These are phyloP conservation scores for Ustilago trichophora DNA, from an alignment of 1,284 basidiomycete species.

Conservation along the genomic window DNA sequence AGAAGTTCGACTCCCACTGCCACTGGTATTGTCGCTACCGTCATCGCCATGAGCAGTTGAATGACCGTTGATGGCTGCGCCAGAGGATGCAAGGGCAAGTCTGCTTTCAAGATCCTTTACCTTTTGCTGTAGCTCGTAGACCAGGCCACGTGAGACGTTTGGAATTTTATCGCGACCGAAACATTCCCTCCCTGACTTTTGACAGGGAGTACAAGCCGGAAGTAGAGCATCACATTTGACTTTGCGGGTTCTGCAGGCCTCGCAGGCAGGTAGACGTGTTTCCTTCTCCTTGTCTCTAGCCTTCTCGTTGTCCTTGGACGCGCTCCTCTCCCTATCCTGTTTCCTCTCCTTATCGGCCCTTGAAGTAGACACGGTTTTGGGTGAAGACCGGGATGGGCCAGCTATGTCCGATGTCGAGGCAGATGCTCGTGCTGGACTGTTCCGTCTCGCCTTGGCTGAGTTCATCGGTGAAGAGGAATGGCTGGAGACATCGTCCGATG, in stretches of 20 bases:
- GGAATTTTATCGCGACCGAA: conserved; percentile 41
- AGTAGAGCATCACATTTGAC: conserved; percentile 48
- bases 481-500: too few relatives aligned
- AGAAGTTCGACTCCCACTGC: conserved; percentile 3
- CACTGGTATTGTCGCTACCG: conserved; percentile 4
- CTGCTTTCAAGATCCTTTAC: conserved; percentile 39
- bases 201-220: conserved; percentile 43
- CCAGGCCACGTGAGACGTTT: conserved; percentile 37
- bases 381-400: conserved; percentile 7
- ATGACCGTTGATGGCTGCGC: neutral
- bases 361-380: neutral
- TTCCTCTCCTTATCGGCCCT: conserved; percentile 21
- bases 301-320: too few relatives aligned
- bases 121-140: conserved; percentile 44
- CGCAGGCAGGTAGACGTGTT: conserved; percentile 37
- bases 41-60: neutral
- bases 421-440: neutral
- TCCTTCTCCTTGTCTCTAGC: conserved; percentile 33
- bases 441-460: neutral
- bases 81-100: conserved; percentile 25
- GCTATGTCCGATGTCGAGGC: neutral
- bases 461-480: neutral
- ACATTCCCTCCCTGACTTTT: conserved; percentile 35
- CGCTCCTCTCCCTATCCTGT: conserved; percentile 4
- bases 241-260: conserved; percentile 35